phyloP scores from a whole-genome alignment of 345 rosid genomes.

The Passiflora organensis region DNA sequence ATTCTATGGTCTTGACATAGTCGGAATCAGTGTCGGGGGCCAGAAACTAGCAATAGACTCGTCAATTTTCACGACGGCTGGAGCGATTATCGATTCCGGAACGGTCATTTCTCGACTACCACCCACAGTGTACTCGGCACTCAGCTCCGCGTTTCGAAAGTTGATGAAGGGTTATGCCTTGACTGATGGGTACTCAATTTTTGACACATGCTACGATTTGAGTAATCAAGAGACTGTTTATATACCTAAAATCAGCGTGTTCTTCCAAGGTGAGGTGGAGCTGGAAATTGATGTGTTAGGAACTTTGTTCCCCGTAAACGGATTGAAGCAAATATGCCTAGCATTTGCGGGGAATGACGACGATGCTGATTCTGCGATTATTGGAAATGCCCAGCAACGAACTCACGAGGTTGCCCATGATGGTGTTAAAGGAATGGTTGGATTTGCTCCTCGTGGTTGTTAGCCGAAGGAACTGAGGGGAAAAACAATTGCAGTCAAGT shows the following conservation, averaged over 20 bases:
- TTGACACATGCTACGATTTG: slow-evolving; percentile 1
- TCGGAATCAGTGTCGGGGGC: slow-evolving; percentile 20
- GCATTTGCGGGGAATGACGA: not conserved
- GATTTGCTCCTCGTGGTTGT: slow-evolving; percentile 5
- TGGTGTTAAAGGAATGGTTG: slow-evolving; percentile 4
- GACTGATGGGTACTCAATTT: not conserved
- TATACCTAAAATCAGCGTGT: not conserved
- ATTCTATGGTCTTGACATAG: slow-evolving; percentile 24
- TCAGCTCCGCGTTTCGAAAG: not conserved
- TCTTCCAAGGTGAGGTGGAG: slow-evolving; percentile 5
- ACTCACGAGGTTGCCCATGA: slow-evolving; percentile 10
- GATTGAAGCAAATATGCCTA: not conserved
- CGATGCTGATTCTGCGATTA: not conserved
- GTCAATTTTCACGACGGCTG: not conserved
- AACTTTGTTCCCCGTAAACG: not conserved
- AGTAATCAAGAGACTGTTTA: not conserved
- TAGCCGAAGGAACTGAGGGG: too few species aligned
- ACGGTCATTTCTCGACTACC: not conserved
- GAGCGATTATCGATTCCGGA: not conserved
- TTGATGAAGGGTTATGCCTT: not conserved
- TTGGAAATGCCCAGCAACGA: slow-evolving; percentile 12
- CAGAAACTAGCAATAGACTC: slow-evolving; percentile 4
- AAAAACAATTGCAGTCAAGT: too few species aligned
- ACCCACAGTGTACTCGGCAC: not conserved
- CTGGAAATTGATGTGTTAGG: not conserved